Conservation (phyloP, 371 early-diverging fungal species). For the Mortierella sp. region DNA sequence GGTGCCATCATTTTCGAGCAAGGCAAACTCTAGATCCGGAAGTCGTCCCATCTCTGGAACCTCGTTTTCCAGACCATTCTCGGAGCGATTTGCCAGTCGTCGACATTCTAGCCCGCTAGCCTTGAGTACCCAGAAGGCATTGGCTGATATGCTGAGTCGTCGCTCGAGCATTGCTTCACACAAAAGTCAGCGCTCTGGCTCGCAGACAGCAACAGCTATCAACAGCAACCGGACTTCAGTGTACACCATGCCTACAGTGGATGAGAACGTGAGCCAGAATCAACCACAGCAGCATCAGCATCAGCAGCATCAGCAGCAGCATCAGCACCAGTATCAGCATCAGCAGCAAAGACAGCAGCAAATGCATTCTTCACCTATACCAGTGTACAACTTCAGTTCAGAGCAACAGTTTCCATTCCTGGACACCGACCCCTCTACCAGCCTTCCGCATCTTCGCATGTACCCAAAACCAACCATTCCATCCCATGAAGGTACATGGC, state of each 20-base stretch:
- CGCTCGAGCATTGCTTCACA: conserved; percentile 19
- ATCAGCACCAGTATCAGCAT: conserved; percentile 1
- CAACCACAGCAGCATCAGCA: neutral
- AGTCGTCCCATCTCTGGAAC: conserved; percentile 11
- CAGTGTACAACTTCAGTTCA: no score
- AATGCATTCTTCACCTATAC: neutral
- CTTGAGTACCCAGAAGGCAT: conserved; percentile 11
- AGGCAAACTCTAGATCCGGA: neutral
- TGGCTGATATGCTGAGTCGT: conserved; percentile 20
- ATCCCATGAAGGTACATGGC: neutral
- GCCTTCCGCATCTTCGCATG: neutral
- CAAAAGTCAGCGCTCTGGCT: conserved; percentile 4
- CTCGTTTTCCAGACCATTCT: neutral
- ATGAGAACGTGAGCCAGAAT: conserved; percentile 10
- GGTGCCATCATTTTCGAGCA: conserved; percentile 14
- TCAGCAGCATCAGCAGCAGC: neutral
- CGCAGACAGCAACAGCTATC: neutral
- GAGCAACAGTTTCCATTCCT: no score
- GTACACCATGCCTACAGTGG: conserved; percentile 21
- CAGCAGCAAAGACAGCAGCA: neutral
- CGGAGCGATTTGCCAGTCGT: neutral
- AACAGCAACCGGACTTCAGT: conserved; percentile 15
- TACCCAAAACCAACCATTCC: neutral
- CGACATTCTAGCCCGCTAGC: conserved; percentile 48
- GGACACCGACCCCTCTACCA: neutral